phyloP scores from a whole-genome alignment of 768 basidiomycete species.

The Leccinum disarticulatum region DNA sequence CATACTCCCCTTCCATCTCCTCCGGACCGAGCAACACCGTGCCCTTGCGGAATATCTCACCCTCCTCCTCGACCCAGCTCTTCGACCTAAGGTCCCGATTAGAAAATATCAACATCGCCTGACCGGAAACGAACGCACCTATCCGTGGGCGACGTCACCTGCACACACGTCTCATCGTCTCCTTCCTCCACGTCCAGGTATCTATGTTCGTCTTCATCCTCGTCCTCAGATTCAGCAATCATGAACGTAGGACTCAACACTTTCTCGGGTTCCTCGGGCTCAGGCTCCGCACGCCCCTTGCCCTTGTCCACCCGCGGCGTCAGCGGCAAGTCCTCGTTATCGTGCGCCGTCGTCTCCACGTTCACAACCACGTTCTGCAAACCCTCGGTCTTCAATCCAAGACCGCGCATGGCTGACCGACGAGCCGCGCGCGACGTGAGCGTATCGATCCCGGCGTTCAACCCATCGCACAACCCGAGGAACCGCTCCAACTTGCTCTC shows the following conservation, averaged over 20 bases:
- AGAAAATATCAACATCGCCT: not conserved
- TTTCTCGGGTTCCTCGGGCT: slow-evolving; percentile 66
- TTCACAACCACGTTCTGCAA: not conserved
- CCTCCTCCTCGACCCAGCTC: slow-evolving; percentile 90
- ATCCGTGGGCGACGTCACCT: slow-evolving; percentile 40
- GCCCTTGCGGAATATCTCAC: slow-evolving; percentile 94
- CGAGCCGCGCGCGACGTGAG: not conserved
- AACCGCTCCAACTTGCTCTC: not conserved
- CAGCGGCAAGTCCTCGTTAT: slow-evolving; percentile 29
- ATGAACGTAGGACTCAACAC: slow-evolving; percentile 68
- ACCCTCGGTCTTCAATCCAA: not conserved
- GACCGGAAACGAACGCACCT: slow-evolving; percentile 39
- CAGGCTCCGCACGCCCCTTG: slow-evolving; percentile 68
- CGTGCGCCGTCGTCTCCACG: not conserved
- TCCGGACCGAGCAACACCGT: slow-evolving; percentile 74
- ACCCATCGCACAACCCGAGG: not conserved
- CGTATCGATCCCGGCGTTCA: not conserved
- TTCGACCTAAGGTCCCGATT: slow-evolving; percentile 49
- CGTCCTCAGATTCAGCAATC: slow-evolving; percentile 52
- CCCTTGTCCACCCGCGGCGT: slow-evolving; percentile 78
- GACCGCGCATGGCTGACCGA: not conserved
- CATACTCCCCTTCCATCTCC: slow-evolving; percentile 89
- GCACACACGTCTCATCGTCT: slow-evolving; percentile 16
- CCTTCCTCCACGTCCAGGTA: slow-evolving; percentile 39
- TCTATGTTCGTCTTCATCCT: slow-evolving; percentile 43